Evolutionary conservation across 2,329 filamentous ascomycete species (phyloP), one percentile per base, ranked within the genome.

Genomic region (Penicillium fuscoglaucum): DNA sequence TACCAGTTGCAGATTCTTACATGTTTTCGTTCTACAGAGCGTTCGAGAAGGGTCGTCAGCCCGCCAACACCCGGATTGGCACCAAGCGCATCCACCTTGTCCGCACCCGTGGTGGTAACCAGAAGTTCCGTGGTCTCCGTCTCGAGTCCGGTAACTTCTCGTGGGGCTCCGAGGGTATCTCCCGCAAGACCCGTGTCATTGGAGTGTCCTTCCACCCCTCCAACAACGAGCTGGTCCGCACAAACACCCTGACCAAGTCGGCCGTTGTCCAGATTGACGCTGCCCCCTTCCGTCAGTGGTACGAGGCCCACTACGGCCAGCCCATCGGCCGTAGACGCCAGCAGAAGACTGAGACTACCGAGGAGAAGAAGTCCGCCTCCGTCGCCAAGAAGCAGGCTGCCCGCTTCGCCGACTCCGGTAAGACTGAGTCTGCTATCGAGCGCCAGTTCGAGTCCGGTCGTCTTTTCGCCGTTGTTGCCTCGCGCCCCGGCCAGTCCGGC

Each of bases 171-270:
- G 95, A 99, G 87, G 93, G 93, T 77, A 85, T 92, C 82, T 90
- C 93, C 83, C 93, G 95, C 88, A 99, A 99, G 89, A 92, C 91
- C 82, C 95, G 96, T 86, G 90, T 99, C 80, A 97, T 99, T 80
- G 92, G 85, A 76, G 96, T 99, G 83, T 90, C 89, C 79, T 99
- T 92, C 90, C 96, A 99, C 84, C 96, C 95, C 66, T 97, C 93
- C 80, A 99, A 99, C 93, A 99, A 99, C 91, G 95, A 99, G 85
- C 88, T 99, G 74, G 93, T 99, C 86, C 95, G 95, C 79, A 99
- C 95, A 83, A 99, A 99, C 90, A 98, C 95, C 84, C 87, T 99
- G 80, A 99, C 95, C 87, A 96, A 93, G 85, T 91, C 91, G 78
- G 95, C 95, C 83, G 91, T 99, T 77, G 91, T 99, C 80, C 95